phyloP scores from a whole-genome alignment of 768 basidiomycete genomes.

The Krasilnikovozyma curviuscula region DNA sequence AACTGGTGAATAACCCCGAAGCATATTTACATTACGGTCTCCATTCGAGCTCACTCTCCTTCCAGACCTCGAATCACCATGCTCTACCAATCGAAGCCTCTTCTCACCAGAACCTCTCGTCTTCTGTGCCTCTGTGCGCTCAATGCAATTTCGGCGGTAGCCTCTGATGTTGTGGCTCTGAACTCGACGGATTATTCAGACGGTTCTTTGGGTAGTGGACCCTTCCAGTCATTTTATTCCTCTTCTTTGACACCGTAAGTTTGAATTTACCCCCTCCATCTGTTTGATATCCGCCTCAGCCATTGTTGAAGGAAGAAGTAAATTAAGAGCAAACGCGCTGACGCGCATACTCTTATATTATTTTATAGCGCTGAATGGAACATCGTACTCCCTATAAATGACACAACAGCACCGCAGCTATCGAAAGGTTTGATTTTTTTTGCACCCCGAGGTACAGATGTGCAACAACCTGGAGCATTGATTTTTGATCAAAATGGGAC shows the following conservation, averaged over 20 bases:
- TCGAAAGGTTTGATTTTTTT: neutral
- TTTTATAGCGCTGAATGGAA: neutral
- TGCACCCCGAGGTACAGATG: neutral
- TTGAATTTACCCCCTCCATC: neutral
- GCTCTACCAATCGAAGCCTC: too few relatives aligned
- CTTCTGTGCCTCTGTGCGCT: too few relatives aligned
- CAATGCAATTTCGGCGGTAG: too few relatives aligned
- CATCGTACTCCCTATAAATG: neutral
- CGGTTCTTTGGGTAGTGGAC: neutral
- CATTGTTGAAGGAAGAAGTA: too few relatives aligned
- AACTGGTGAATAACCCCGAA: too few relatives aligned
- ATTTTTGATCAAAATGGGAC: neutral
- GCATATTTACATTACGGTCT: too few relatives aligned
- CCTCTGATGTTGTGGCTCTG: too few relatives aligned
- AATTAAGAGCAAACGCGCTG: neutral
- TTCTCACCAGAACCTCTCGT: too few relatives aligned
- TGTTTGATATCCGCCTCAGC: too few relatives aligned
- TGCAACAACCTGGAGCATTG: neutral
- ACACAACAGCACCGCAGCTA: neutral
- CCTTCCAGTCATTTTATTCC: constrained; percentile 1
- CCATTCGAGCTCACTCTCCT: too few relatives aligned
- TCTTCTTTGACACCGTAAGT: neutral
- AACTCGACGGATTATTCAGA: too few relatives aligned
- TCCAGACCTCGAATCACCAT: too few relatives aligned
- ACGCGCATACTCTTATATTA: neutral